Percentiles rank a stretch among this genome's conserved stretches.
These are phyloP conservation scores for Canavalia gladiata DNA, from an alignment of 306 rosid genomes.

Conservation along the genomic window DNA sequence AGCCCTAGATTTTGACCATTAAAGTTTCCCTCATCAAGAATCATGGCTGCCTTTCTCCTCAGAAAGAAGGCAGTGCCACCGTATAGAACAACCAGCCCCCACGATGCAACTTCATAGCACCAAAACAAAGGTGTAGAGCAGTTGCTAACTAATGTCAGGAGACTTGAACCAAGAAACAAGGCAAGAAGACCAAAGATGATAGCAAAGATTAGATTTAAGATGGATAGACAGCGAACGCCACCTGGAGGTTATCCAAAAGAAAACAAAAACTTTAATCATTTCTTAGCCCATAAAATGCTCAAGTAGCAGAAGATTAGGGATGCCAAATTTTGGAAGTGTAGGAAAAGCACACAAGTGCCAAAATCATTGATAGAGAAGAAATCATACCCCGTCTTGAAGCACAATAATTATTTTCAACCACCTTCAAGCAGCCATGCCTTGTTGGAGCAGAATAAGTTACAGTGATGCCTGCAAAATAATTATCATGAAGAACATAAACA, in stretches of 20 bases:
- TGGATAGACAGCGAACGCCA: constrained; percentile 90
- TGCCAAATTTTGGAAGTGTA: constrained; percentile 14
- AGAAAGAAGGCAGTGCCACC: constrained; percentile 90
- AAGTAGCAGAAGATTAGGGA: background rate
- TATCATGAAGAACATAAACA: constrained; percentile 41
- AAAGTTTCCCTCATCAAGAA: constrained; percentile 77
- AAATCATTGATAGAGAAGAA: constrained; percentile 35
- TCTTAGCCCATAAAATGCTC: constrained; percentile 24
- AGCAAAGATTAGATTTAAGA: constrained; percentile 81
- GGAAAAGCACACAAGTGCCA: background rate
- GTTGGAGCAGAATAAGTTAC: constrained; percentile 89
- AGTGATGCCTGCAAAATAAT: constrained; percentile 68
- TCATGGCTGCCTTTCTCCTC: constrained; percentile 75
- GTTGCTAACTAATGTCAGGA: constrained; percentile 83
- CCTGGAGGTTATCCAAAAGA: constrained; percentile 65
- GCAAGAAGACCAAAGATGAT: constrained; percentile 87
- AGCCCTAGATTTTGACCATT: constrained; percentile 77
- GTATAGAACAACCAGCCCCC: constrained; percentile 84
- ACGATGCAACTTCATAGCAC: constrained; percentile 86
- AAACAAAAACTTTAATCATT: constrained; percentile 21
- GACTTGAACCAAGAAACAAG: constrained; percentile 94
- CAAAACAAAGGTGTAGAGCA: constrained; percentile 90
- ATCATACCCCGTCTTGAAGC: constrained; percentile 88
- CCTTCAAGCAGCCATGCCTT: constrained; percentile 90
- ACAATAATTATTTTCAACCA: constrained; percentile 92